These are phyloP conservation scores for barley (Hordeum vulgare) DNA, from an alignment of 176 grass and related monocot genomes.

Conservation along the genomic window MorexV3_pseudomolecules_assembly NC_058519.1:16999669-17000168, in stretches of 20 bases:
- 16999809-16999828: slow-evolving; percentile 13
- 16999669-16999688: neutral
- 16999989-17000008: neutral
- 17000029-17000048: neutral
- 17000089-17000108: neutral
- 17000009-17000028: neutral
- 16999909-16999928: neutral
- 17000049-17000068: neutral
- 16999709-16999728: neutral
- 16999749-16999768: neutral
- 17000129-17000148: neutral
- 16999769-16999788: neutral
- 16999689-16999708: neutral
- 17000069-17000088: neutral
- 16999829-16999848: neutral
- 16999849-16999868: neutral
- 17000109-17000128: neutral
- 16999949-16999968: neutral
- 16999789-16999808: slow-evolving; percentile 5
- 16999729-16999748: neutral
- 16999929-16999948: neutral
- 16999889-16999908: neutral
- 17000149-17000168: neutral
- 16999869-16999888: neutral
- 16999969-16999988: neutral